Conservation (phyloP, 352 stramenopile genomes). For the Globisporangium polare region DNA sequence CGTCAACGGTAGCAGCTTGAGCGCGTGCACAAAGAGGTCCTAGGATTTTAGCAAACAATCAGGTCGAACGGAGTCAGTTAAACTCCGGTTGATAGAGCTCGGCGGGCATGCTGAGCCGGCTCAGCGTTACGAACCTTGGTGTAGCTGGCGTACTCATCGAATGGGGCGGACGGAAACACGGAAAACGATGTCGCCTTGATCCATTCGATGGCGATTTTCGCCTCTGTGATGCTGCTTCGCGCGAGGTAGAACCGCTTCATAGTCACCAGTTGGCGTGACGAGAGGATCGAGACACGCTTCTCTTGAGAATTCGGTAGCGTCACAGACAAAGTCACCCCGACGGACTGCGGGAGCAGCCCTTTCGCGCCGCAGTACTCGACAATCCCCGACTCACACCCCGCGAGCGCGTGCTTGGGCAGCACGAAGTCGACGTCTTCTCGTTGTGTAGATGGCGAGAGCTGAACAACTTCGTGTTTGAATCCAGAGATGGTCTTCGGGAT, state of each 20-base stretch:
- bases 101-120: too few relatives aligned
- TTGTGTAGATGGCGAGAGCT: background rate
- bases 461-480: conserved; percentile 8
- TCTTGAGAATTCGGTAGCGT: background rate
- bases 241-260: conserved; percentile 8
- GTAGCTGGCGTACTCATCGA: conserved; percentile 5
- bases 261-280: conserved; percentile 1
- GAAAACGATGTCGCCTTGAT: background rate
- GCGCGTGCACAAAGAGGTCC: conserved; percentile 4
- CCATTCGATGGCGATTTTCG: background rate
- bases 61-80: background rate
- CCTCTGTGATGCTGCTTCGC: background rate
- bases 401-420: conserved; percentile 12
- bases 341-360: background rate
- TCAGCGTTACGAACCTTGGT: background rate
- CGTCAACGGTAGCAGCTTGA: conserved; percentile 6
- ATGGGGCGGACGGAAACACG: conserved; percentile 6
- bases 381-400: conserved; percentile 1
- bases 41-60: background rate
- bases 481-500: conserved; percentile 11
- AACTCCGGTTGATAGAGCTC: background rate
- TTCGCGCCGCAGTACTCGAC: background rate
- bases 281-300: background rate
- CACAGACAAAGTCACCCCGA: conserved; percentile 3
- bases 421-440: conserved; percentile 7